These are phyloP conservation scores for Tripterygium wilfordii DNA, from an alignment of 177 flowering plant genomes.

Conservation along the genomic window DNA sequence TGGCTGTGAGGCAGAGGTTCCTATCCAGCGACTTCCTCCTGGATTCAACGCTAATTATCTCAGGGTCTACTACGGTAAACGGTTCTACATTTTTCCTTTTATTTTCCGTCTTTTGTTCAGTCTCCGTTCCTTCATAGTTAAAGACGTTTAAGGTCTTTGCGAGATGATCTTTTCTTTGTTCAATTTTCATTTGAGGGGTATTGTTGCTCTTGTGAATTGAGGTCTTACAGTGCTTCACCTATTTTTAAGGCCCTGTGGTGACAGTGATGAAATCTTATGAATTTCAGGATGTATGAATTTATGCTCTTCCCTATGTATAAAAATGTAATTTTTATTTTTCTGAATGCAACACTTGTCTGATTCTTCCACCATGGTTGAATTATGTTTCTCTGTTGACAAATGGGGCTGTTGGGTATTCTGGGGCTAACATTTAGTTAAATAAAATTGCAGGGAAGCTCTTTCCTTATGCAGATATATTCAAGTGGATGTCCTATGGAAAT, in stretches of 20 bases:
- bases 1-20: slow-evolving; percentile 14
- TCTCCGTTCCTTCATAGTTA: neutral
- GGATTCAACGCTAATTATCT: slow-evolving; percentile 62
- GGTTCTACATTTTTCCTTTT: neutral
- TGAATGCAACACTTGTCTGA: no score
- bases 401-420: no score
- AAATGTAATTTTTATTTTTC: no score
- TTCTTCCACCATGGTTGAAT: no score
- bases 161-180: no score
- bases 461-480: slow-evolving; percentile 71
- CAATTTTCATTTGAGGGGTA: no score
- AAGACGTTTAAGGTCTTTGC: neutral
- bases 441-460: slow-evolving; percentile 72
- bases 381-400: neutral
- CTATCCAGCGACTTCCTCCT: slow-evolving; percentile 6
- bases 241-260: no score
- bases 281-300: no score
- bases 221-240: no score
- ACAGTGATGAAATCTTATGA: neutral
- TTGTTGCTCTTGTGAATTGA: no score
- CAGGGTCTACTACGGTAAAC: slow-evolving; percentile 74
- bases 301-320: no score
- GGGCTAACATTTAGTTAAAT: no score
- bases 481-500: slow-evolving; percentile 95
- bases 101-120: neutral